phyloP scores from a whole-genome alignment of 2,329 filamentous ascomycete genomes.

The Zalaria obscura region DNA sequence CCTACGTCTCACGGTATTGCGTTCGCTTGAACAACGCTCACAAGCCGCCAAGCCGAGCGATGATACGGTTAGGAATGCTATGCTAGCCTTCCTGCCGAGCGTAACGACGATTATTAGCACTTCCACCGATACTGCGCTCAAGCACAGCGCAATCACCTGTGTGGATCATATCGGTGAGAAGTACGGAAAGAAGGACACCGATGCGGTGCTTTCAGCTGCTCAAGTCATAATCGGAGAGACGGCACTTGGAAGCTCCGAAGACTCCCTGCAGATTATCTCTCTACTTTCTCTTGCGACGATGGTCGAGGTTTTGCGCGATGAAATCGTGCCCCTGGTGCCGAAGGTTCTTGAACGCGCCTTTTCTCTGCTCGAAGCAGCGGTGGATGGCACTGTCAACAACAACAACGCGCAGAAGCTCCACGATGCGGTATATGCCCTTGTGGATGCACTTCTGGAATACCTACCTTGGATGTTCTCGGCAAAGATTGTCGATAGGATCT shows the following conservation, averaged over 20 bases:
- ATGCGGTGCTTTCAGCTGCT: conserved; percentile 61
- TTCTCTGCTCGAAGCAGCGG: conserved; percentile 51
- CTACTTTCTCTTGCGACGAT: conserved; percentile 78
- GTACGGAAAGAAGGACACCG: conserved; percentile 82
- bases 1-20: conserved; percentile 61
- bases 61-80: conserved; percentile 48
- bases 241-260: conserved; percentile 62
- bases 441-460: conserved; percentile 66
- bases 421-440: conserved; percentile 67
- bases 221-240: conserved; percentile 60
- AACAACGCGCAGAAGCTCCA: conserved; percentile 46
- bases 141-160: conserved; percentile 75
- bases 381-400: conserved; percentile 39
- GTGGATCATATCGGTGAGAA: conserved; percentile 89
- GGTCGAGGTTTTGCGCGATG: conserved; percentile 75
- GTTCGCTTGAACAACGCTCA: conserved; percentile 67
- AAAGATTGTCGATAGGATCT: conserved; percentile 55
- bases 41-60: conserved; percentile 59
- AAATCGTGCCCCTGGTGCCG: conserved; percentile 71
- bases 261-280: conserved; percentile 66
- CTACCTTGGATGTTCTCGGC: conserved; percentile 81
- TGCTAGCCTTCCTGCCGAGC: conserved; percentile 67
- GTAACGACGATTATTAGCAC: conserved; percentile 64
- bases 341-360: conserved; percentile 59
- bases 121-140: conserved; percentile 58